A percentile compares a stretch with the other conserved stretches of the same genome.
Evolutionary conservation across 352 stramenopile genomes (phyloP).

Genomic region (Phytophthora parvispora): DNA sequence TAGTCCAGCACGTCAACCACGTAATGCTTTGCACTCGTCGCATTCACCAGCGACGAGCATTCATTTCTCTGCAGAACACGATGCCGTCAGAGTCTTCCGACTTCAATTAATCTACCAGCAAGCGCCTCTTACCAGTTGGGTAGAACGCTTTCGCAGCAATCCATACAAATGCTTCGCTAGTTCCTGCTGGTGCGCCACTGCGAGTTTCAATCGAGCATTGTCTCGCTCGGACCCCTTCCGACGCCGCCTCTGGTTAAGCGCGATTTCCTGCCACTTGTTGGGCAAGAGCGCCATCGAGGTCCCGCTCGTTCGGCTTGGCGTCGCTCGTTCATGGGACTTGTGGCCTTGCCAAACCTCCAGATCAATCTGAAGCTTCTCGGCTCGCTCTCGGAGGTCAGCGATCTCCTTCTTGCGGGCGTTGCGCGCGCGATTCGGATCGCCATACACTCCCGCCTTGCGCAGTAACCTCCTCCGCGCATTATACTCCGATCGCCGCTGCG

Average conservation of each 20-base stretch:
- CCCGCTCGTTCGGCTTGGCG: background rate
- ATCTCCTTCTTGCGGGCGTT: conserved; percentile 39
- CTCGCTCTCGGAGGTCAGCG: conserved; percentile 36
- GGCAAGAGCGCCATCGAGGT: no score
- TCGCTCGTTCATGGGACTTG: background rate
- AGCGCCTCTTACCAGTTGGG: conserved; percentile 2
- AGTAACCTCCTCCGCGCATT: conserved; percentile 16
- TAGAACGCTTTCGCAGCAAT: conserved; percentile 11
- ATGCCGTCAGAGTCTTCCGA: no score
- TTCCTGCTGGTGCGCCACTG: conserved; percentile 36
- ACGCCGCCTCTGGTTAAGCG: conserved; percentile 28
- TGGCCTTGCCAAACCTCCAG: conserved; percentile 6
- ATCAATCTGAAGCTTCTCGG: conserved; percentile 34
- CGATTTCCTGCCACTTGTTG: conserved; percentile 25
- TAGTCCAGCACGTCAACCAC: conserved; percentile 19
- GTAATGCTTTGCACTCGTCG: conserved; percentile 1
- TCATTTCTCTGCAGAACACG: conserved; percentile 13
- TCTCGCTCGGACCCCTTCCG: conserved; percentile 41
- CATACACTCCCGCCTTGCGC: conserved; percentile 26
- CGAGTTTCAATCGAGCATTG: conserved; percentile 49
- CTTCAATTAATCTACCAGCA: no score
- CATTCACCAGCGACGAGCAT: conserved; percentile 13
- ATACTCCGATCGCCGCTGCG: conserved; percentile 3
- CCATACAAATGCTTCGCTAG: conserved; percentile 8
- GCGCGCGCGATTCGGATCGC: conserved; percentile 36